Evolutionary conservation across 2,329 filamentous ascomycete genomes (phyloP).

Genomic region (Pseudogymnoascus sp.): DNA sequence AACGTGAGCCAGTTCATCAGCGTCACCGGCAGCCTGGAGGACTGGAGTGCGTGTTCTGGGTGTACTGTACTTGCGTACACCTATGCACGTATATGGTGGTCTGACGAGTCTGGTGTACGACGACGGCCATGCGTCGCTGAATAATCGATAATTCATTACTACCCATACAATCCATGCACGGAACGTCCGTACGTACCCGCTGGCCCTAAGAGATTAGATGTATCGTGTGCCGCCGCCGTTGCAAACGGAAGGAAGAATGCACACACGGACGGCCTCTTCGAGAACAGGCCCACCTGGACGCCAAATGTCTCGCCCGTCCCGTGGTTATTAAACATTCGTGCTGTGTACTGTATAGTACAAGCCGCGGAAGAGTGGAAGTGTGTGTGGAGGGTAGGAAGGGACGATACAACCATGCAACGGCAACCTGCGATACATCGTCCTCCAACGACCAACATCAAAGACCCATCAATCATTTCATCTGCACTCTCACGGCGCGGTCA

Average conservation of each 20-base stretch:
- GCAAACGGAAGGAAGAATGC: neutral
- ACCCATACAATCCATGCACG: neutral
- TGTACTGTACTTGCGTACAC: conserved; percentile 4
- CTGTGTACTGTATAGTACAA: neutral
- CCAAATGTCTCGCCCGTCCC: conserved; percentile 1
- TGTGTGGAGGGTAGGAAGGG: neutral
- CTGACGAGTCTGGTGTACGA: neutral
- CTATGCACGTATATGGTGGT: neutral
- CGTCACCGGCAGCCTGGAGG: neutral
- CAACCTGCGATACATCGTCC: conserved; percentile 4
- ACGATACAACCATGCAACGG: neutral
- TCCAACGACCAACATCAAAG: neutral
- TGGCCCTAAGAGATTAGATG: neutral
- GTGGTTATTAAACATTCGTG: neutral
- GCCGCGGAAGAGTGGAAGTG: conserved; percentile 1
- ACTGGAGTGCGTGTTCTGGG: neutral
- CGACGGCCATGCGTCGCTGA: neutral
- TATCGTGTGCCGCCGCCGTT: conserved; percentile 1
- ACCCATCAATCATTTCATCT: conserved; percentile 7
- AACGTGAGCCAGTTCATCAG: neutral
- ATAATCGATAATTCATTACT: neutral
- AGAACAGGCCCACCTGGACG: neutral
- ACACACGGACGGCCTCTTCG: neutral
- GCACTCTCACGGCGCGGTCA: neutral
- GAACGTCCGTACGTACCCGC: conserved; percentile 3